Conservation (phyloP, 768 basidiomycete genomes). For the Tylopilus subfusipes region DNA sequence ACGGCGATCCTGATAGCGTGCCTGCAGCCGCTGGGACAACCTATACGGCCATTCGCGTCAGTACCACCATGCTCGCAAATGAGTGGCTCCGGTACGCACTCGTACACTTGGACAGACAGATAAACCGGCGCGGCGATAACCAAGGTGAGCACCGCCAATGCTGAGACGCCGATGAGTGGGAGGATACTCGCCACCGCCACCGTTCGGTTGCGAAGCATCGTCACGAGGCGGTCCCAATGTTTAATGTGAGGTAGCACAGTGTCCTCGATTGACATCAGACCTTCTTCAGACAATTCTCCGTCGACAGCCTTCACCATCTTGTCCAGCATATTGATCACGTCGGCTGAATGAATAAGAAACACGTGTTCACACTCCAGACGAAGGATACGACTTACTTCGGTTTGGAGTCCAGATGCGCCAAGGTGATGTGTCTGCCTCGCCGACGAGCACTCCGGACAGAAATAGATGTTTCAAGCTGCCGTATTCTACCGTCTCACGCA, state of each 20-base stretch:
- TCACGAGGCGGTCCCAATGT: constrained; percentile 9
- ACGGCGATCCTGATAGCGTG: too few species aligned
- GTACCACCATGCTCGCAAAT: too few species aligned
- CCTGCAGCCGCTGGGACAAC: too few species aligned
- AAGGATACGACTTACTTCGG: neutral
- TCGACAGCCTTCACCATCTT: constrained; percentile 5
- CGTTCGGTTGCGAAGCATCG: neutral
- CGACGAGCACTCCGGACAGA: constrained; percentile 14
- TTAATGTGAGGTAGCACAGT: constrained; percentile 6
- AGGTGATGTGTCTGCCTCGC: constrained; percentile 10
- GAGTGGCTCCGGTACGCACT: too few species aligned
- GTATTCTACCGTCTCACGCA: constrained; percentile 6
- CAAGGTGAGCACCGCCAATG: neutral
- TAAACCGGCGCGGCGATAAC: too few species aligned
- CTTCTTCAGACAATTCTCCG: constrained; percentile 7
- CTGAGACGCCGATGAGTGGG: constrained; percentile 1
- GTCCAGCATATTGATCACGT: neutral
- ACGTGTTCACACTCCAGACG: neutral
- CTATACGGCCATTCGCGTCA: too few species aligned
- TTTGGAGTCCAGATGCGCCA: constrained; percentile 20
- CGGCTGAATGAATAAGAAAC: neutral
- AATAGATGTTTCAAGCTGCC: constrained; percentile 15
- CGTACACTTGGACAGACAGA: too few species aligned
- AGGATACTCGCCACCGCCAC: neutral
- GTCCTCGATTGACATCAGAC: constrained; percentile 9